Evolutionary conservation across 495 filamentous ascomycete species (phyloP), one percentile per base, ranked within the genome.

Genomic region (Hypoxylon perforatum): DNA sequence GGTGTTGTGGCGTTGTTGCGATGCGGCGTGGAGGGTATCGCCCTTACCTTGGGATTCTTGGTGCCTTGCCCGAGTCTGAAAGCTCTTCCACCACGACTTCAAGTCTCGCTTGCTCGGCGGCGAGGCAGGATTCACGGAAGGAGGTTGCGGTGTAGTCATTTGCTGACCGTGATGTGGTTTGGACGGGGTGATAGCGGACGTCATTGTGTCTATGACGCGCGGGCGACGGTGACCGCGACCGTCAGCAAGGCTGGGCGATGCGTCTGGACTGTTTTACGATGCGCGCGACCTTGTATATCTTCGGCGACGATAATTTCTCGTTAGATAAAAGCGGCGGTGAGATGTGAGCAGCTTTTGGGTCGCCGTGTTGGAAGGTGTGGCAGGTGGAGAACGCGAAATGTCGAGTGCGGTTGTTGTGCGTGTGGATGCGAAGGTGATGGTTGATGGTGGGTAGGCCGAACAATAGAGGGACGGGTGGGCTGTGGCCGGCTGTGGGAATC

Each of bases 1-100:
- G 30, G 30, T 9, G 30, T 33, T 33, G 30, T 10, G 11, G 30
- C 11, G 8, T 33, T 9, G 30, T 10, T 14, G 3, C 36, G 11
- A 14, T 39, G 15, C 54, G 23, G 11, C 3, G 15, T 5, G 4
- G 15, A 6, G 11, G 41, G 52, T 56, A 30, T 46, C 25, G 49
- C 55, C 54, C 61, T 77, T 88, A 94, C 91, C 90, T 84, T 92
- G 90, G 56, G 86, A 79, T 58, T 94, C 92, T 66, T 93, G 90
- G 73, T 89, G 88, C 73, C 89, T 89, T 12, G 85, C 80, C 47
- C 87, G 87, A 30, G 87, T 84, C 77, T 91, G 92, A 80, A 97
- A 97, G 49, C 86, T 85, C 78, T 89, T 93, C 93, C 93, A 97
- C 93, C 93, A 97, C 23, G 89, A 92, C 69, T 91, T 88, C 57